Conservation (phyloP, 441 rosid species). For the Caryocar brasiliense region DNA sequence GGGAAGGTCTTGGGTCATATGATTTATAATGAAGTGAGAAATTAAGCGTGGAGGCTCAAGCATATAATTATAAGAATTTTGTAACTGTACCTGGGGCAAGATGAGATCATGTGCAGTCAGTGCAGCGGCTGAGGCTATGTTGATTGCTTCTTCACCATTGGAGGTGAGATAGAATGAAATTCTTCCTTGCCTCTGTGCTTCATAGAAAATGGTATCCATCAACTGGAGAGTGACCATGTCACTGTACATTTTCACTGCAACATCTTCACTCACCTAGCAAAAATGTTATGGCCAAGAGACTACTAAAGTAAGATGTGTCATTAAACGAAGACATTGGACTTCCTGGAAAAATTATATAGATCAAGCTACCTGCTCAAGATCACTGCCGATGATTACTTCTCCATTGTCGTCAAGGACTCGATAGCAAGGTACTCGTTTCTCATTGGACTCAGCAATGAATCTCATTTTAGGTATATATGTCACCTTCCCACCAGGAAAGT, state of each 20-base stretch:
- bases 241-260: constrained; percentile 50
- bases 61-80: not conserved
- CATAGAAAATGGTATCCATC: constrained; percentile 60
- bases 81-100: constrained; percentile 53
- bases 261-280: constrained; percentile 40
- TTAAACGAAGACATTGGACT: no score
- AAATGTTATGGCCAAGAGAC: no score
- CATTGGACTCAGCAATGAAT: constrained; percentile 34
- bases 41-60: not conserved
- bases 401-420: constrained; percentile 50
- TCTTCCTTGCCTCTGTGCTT: constrained; percentile 78
- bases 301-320: no score
- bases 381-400: constrained; percentile 11
- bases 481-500: constrained; percentile 68
- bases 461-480: constrained; percentile 32
- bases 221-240: constrained; percentile 61
- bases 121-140: constrained; percentile 71
- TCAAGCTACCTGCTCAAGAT: constrained; percentile 31
- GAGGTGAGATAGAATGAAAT: constrained; percentile 58
- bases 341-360: no score
- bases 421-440: constrained; percentile 46
- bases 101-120: constrained; percentile 44
- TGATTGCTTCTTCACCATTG: constrained; percentile 64
- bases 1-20: no score
- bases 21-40: no score